phyloP scores from a whole-genome alignment of 768 basidiomycete species.

The Candolleomyces efflorescens region DNA sequence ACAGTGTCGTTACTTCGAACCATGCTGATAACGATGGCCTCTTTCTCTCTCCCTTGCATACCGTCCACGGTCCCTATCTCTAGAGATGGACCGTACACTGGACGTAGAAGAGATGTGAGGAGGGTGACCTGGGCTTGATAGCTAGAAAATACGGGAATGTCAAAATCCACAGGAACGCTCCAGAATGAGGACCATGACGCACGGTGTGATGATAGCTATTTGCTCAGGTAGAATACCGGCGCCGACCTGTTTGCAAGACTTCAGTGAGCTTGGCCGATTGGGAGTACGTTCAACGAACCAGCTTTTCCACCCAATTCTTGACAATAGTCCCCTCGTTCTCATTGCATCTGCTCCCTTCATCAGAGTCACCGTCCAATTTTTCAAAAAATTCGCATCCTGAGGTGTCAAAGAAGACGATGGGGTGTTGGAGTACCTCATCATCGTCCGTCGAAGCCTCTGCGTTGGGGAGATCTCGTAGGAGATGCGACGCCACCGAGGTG shows the following conservation, averaged over 20 bases:
- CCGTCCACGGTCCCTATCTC: conserved; percentile 97
- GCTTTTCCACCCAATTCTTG: conserved; percentile 71
- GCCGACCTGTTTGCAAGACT: conserved; percentile 37
- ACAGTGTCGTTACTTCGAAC: conserved; percentile 86
- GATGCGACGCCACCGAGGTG: conserved; percentile 62
- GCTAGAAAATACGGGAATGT: conserved; percentile 40
- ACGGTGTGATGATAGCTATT: conserved; percentile 89
- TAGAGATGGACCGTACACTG: conserved; percentile 59
- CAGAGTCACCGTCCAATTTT: conserved; percentile 67
- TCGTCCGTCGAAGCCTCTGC: conserved; percentile 59
- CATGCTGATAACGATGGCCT: conserved; percentile 88
- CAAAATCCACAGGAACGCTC: no score
- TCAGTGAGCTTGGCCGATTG: not conserved
- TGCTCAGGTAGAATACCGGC: conserved; percentile 62
- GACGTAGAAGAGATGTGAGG: conserved; percentile 71
- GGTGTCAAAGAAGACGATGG: conserved; percentile 93
- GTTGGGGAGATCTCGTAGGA: conserved; percentile 67
- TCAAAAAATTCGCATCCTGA: conserved; percentile 94
- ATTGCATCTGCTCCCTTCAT: conserved; percentile 89
- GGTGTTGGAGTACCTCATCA: conserved; percentile 68
- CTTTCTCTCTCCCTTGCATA: conserved; percentile 96
- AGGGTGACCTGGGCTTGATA: conserved; percentile 95
- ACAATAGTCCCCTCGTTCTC: conserved; percentile 93
- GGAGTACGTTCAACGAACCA: conserved; percentile 47
- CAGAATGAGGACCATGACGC: conserved; percentile 15